phyloP scores from a whole-genome alignment of 2,329 filamentous ascomycete genomes.

The Daldinia sp. region DNA sequence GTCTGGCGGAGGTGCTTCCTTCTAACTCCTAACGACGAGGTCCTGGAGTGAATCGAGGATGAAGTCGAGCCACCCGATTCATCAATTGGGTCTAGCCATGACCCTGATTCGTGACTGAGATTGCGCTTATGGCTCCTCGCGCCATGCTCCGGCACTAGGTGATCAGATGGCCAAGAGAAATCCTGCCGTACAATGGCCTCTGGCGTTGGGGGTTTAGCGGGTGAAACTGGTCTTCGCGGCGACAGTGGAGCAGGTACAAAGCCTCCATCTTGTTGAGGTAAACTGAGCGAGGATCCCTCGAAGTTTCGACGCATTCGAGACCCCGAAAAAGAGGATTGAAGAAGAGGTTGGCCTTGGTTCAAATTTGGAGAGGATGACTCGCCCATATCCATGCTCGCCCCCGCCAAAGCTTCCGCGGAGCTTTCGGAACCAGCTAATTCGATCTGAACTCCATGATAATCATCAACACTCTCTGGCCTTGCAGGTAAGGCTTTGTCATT shows the following conservation, averaged over 20 bases:
- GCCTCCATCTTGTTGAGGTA: conserved; percentile 66
- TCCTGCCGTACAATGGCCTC: conserved; percentile 54
- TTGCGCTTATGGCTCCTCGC: conserved; percentile 63
- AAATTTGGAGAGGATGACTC: conserved; percentile 38
- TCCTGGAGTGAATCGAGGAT: conserved; percentile 84
- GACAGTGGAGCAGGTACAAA: conserved; percentile 80
- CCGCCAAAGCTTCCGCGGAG: conserved; percentile 60
- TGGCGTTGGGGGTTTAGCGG: conserved; percentile 52
- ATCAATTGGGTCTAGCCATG: conserved; percentile 94
- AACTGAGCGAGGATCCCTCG: conserved; percentile 51
- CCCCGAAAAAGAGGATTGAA: conserved; percentile 67
- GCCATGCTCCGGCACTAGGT: conserved; percentile 41
- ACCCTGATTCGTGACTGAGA: conserved; percentile 83
- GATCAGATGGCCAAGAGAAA: conserved; percentile 51
- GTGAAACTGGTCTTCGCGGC: conserved; percentile 69
- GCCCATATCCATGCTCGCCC: conserved; percentile 65
- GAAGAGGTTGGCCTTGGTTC: conserved; percentile 52
- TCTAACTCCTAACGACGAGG: conserved; percentile 75
- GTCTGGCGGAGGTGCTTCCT: conserved; percentile 76
- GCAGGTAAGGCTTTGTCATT: conserved; percentile 83
- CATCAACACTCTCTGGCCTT: conserved; percentile 70
- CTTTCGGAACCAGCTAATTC: conserved; percentile 57
- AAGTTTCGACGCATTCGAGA: conserved; percentile 59
- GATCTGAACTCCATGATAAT: conserved; percentile 57
- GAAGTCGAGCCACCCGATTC: conserved; percentile 85